A percentile compares a stretch with the other conserved stretches of the same genome.
These are phyloP conservation scores for Rhodotorula taiwanensis DNA, from an alignment of 768 basidiomycete species.

Conservation along the genomic window DNA sequence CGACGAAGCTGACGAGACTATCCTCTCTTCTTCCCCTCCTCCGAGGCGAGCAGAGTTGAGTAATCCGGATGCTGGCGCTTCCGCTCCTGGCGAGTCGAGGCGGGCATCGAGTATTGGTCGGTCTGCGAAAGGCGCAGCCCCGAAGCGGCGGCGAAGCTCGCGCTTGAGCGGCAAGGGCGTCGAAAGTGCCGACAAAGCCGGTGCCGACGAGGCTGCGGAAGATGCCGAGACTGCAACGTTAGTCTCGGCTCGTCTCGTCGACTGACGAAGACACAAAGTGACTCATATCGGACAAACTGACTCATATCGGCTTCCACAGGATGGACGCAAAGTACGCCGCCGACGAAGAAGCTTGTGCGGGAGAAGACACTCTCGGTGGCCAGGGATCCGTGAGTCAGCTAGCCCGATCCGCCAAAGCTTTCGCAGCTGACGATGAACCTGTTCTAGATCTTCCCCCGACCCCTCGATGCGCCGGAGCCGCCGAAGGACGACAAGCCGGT, in stretches of 20 bases:
- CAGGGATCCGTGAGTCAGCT: neutral
- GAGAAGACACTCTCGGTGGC: too few species aligned
- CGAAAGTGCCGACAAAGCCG: neutral
- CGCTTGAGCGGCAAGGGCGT: constrained; percentile 33
- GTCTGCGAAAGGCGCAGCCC: neutral
- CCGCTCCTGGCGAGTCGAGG: neutral
- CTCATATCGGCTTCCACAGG: too few species aligned
- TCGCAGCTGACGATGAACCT: neutral
- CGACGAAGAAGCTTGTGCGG: too few species aligned
- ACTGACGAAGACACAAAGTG: too few species aligned
- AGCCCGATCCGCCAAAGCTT: too few species aligned
- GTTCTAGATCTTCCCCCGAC: constrained; percentile 15
- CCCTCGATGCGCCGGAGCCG: neutral
- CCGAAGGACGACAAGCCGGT: constrained; percentile 37
- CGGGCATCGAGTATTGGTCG: neutral
- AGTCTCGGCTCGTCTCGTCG: neutral
- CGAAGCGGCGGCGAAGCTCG: constrained; percentile 26
- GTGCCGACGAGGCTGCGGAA: neutral
- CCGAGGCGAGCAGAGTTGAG: neutral
- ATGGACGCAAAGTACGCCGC: too few species aligned
- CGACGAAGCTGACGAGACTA: constrained; percentile 1
- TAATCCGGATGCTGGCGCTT: neutral
- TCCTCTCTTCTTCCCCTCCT: neutral
- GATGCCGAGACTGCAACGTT: neutral
- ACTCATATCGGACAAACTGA: too few species aligned